Evolutionary conservation across 768 basidiomycete genomes (phyloP), one percentile per base, ranked within the genome.

Genomic region (Phlebiopsis gigantea): DNA sequence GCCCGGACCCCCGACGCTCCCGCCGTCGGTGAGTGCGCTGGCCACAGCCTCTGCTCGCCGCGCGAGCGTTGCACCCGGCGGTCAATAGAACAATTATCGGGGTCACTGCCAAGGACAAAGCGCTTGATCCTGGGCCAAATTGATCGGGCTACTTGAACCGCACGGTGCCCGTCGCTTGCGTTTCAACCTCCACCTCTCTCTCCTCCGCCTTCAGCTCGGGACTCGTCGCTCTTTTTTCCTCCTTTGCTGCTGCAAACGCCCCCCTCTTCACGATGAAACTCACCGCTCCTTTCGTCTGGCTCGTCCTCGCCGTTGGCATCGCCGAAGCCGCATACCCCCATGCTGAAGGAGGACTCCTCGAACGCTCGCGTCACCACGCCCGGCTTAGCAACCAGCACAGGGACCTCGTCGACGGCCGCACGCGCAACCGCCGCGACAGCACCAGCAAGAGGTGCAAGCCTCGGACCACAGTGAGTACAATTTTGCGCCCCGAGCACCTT

Each of bases 251-350:
- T 45, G 31, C 55, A 44, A 45, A 53, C 57, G n/a, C 21, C 53
- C 41, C 47, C 57, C 60, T 61, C 55, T 28, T 64, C 39, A 52
- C 59, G 57, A 81, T 82, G 81, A 80, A 75, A 73, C 57, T 77
- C 59, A 63, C 71, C 52, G 65, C 73, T 61, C 65, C 77, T 62
- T 65, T 82, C 51, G 65, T 76, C 58, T 65, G 75, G 43, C 62
- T 74, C 57, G 61, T 62, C 47, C 61, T 62, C 44, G 57, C 66
- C 50, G 56, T 59, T 52, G 67, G 68, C 30, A 58, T 62, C 46
- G 69, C 63, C 49, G 64, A 69, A 47, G 72, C 68, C 46, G 72
- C 75, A 19, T 71, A 69, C 49, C 65, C 59, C 28, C 55, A 72
- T 49, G 62, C 72, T 54, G 47, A 46, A 42, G 41, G 58, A 31